phyloP scores from a whole-genome alignment of 2,329 filamentous ascomycete species.

The Penicillium oxalicum region DNA sequence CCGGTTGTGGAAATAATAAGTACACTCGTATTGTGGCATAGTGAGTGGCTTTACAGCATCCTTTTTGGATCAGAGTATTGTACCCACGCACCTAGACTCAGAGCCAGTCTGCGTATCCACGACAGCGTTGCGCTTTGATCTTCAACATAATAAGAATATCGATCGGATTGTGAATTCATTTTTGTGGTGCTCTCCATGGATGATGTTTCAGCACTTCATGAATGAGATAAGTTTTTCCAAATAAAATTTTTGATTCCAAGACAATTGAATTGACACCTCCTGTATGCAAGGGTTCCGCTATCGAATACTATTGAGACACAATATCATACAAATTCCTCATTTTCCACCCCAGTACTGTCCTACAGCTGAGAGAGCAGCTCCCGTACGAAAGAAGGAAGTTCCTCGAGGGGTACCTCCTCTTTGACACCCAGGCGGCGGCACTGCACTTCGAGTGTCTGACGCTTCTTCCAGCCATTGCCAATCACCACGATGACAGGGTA shows the following conservation, averaged over 20 bases:
- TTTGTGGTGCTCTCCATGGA: no score
- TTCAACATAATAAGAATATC: no score
- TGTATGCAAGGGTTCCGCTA: no score
- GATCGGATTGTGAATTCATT: no score
- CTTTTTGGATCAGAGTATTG: not conserved
- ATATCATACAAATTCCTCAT: constrained; percentile 1
- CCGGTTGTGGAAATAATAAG: constrained; percentile 9
- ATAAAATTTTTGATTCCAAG: no score
- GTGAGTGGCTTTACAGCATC: no score
- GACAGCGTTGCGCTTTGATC: no score
- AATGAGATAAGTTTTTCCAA: no score
- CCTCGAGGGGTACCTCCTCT: constrained; percentile 51
- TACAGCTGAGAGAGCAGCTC: constrained; percentile 50
- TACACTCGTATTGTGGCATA: not conserved
- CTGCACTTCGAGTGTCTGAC: constrained; percentile 66
- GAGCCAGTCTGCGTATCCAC: no score
- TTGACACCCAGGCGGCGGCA: constrained; percentile 63
- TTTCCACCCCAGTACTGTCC: constrained; percentile 3
- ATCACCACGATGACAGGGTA: constrained; percentile 79
- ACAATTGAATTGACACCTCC: no score
- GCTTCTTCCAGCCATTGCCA: constrained; percentile 61
- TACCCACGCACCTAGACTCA: constrained; percentile 5
- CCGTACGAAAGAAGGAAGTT: constrained; percentile 45
- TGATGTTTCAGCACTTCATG: no score
- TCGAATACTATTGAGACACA: not conserved